Percentiles rank a stretch among this genome's conserved stretches.
Conservation (phyloP, 768 basidiomycete species). For the Tylopilus intermedius region DNA sequence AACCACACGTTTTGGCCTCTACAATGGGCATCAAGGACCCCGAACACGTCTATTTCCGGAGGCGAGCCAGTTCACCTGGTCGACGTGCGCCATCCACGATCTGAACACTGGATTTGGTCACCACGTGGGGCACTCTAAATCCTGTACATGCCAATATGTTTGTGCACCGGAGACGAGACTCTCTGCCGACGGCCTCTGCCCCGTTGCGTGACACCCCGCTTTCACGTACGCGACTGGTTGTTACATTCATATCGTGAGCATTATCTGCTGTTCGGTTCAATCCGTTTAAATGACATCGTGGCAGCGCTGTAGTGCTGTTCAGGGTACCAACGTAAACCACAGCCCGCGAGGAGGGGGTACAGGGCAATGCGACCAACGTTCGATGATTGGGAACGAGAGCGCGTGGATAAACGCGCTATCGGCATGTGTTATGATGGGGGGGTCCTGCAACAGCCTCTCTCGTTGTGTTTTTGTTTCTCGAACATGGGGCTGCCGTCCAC, state of each 20-base stretch:
- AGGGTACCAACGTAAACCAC: slow-evolving; percentile 26
- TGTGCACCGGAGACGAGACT: slow-evolving; percentile 17
- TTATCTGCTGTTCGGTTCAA: slow-evolving; percentile 8
- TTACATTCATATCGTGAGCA: slow-evolving; percentile 17
- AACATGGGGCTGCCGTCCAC: slow-evolving; percentile 9
- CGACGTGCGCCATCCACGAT: not conserved
- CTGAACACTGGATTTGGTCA: not conserved
- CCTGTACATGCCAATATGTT: slow-evolving; percentile 9
- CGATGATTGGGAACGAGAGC: slow-evolving; percentile 14
- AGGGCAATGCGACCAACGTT: slow-evolving; percentile 17
- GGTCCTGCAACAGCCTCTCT: slow-evolving; percentile 9
- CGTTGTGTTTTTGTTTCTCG: not conserved
- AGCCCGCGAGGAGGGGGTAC: slow-evolving; percentile 21
- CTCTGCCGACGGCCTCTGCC: slow-evolving; percentile 19
- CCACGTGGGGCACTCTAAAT: slow-evolving; percentile 16
- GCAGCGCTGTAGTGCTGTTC: slow-evolving; percentile 18
- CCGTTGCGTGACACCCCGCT: slow-evolving; percentile 18
- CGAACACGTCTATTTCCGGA: slow-evolving; percentile 10
- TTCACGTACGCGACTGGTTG: slow-evolving; percentile 22
- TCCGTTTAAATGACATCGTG: slow-evolving; percentile 23
- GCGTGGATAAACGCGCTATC: slow-evolving; percentile 7
- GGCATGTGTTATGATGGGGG: slow-evolving; percentile 14
- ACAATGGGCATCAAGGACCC: slow-evolving; percentile 19
- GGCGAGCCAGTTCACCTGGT: slow-evolving; percentile 22
- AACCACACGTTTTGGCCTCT: not conserved